phyloP scores from a whole-genome alignment of 2,329 filamentous ascomycete species.

The Emmonsiellopsis sp. region DNA sequence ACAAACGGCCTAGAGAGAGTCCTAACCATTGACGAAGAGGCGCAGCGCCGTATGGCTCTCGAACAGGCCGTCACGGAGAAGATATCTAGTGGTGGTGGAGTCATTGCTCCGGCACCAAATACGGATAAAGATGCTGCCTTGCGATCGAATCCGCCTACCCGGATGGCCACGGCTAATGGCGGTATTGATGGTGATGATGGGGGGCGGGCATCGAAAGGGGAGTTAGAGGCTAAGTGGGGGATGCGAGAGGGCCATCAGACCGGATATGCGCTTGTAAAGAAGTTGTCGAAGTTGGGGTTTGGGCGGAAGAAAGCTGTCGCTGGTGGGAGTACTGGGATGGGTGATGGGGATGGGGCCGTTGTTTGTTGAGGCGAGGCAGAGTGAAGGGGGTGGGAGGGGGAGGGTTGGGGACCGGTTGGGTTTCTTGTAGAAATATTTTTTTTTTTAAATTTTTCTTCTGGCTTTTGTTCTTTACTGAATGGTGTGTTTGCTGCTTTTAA shows the following conservation, averaged over 20 bases:
- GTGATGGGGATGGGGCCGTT: slow-evolving; percentile 22
- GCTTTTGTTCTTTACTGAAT: too few relatives aligned
- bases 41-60: neutral
- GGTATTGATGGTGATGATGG: neutral
- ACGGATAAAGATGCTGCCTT: neutral
- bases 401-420: too few relatives aligned
- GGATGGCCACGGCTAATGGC: neutral
- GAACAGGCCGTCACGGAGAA: neutral
- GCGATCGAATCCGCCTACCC: neutral
- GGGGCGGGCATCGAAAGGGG: too few relatives aligned
- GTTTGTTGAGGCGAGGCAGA: neutral
- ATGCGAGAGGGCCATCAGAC: neutral
- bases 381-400: neutral
- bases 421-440: too few relatives aligned
- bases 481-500: too few relatives aligned
- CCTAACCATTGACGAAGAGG: neutral
- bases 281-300: neutral
- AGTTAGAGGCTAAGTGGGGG: neutral
- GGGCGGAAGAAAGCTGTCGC: neutral
- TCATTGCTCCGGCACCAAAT: neutral
- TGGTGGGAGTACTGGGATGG: too few relatives aligned
- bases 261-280: neutral
- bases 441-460: too few relatives aligned
- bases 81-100: neutral
- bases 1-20: neutral